Evolutionary conservation across 2,329 filamentous ascomycete species (phyloP).

Genomic region (Cytospora paraplurivora): DNA sequence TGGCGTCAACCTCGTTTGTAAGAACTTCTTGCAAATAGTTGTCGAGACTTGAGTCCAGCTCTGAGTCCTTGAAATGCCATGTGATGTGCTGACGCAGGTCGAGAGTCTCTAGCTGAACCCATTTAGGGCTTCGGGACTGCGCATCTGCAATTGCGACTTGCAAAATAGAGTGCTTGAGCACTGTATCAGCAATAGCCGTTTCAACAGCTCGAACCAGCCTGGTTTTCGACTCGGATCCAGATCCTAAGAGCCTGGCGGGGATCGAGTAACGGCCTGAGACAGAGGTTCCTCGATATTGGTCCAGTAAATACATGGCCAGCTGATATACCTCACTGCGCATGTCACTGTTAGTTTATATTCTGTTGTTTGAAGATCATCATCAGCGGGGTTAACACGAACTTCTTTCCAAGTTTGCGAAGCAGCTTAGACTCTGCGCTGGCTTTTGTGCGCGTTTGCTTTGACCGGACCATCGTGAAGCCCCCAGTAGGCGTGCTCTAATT

Average conservation of each 20-base stretch:
- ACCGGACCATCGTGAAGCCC: not conserved
- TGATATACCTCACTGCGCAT: slow-evolving; percentile 8
- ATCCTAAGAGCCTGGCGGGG: slow-evolving; percentile 11
- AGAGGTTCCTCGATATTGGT: slow-evolving; percentile 26
- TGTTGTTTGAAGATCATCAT: not conserved
- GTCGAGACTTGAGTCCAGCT: slow-evolving; percentile 11
- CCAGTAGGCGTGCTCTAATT: not conserved
- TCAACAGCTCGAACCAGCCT: slow-evolving; percentile 20
- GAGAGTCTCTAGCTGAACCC: slow-evolving; percentile 24
- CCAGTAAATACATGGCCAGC: slow-evolving; percentile 25
- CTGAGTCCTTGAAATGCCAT: slow-evolving; percentile 15
- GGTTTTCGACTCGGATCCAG: not conserved
- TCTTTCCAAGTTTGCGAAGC: not conserved
- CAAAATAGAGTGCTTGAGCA: slow-evolving; percentile 26
- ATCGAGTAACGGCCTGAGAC: slow-evolving; percentile 26
- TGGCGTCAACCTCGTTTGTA: slow-evolving; percentile 16
- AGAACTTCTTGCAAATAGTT: not conserved
- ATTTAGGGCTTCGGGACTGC: slow-evolving; percentile 24
- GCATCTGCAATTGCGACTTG: slow-evolving; percentile 23
- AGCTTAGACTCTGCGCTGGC: not conserved
- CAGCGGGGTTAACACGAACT: not conserved
- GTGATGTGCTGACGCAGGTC: slow-evolving; percentile 26
- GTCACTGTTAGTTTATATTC: not conserved
- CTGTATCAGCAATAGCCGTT: slow-evolving; percentile 17
- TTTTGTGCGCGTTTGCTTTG: not conserved